These are phyloP conservation scores for Saururus chinensis DNA, from an alignment of 164 flowering plant genomes.

Conservation along the genomic window DNA sequence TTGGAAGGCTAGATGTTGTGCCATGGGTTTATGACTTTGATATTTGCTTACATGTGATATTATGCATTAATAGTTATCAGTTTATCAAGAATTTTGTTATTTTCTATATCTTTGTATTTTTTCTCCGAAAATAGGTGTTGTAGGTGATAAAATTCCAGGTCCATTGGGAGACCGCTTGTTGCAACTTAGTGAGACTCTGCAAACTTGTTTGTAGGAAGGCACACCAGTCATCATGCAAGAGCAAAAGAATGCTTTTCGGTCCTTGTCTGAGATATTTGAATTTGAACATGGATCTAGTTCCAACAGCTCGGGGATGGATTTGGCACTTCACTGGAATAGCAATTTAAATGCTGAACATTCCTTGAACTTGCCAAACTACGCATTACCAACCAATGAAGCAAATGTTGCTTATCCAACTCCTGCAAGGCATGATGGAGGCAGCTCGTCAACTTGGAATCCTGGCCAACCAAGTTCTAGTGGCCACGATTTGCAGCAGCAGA, in stretches of 20 bases:
- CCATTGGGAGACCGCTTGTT: not conserved
- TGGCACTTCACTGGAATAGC: conserved; percentile 34
- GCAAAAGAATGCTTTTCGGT: conserved; percentile 30
- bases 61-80: too few species aligned
- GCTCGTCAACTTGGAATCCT: conserved; percentile 31
- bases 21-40: too few species aligned
- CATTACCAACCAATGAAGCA: conserved; percentile 24
- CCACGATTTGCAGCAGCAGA: conserved; percentile 15
- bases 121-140: not conserved
- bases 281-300: conserved; percentile 46
- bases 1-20: too few species aligned
- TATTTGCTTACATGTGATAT: too few species aligned
- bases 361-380: conserved; percentile 21
- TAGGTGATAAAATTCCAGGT: not conserved
- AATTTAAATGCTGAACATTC: conserved; percentile 31
- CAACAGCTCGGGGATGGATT: conserved; percentile 24
- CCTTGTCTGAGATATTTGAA: conserved; percentile 41
- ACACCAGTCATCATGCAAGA: conserved; percentile 43
- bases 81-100: too few species aligned
- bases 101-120: too few species aligned
- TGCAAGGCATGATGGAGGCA: conserved; percentile 20
- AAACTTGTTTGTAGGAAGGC: not conserved
- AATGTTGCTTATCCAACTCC: conserved; percentile 19
- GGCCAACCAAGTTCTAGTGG: conserved; percentile 50
- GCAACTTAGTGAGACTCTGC: not conserved